A percentile compares a stretch with the other conserved stretches of the same genome.
phyloP scores from a whole-genome alignment of 805 yeast genomes.

The Barnettozyma salicaria region DNA sequence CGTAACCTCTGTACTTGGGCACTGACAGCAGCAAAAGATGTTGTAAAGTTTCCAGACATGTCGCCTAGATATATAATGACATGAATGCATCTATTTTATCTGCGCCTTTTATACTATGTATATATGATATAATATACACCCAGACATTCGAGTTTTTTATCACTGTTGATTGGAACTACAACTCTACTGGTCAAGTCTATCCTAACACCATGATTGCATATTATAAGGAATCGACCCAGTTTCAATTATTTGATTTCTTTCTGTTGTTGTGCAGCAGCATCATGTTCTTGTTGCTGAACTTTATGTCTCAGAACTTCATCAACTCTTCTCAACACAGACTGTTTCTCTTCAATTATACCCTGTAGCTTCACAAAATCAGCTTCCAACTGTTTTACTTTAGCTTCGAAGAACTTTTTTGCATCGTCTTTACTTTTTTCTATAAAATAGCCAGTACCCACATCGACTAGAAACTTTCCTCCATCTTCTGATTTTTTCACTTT shows the following conservation, averaged over 20 bases:
- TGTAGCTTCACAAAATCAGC: conserved; percentile 70
- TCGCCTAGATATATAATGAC: no score
- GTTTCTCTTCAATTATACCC: conserved; percentile 69
- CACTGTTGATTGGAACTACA: no score
- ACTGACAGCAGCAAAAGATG: conserved; percentile 5
- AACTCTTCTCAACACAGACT: conserved; percentile 54
- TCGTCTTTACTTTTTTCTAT: conserved; percentile 71
- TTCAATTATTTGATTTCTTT: no score
- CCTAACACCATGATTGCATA: no score
- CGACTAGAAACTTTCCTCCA: conserved; percentile 72
- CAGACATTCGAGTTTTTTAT: no score
- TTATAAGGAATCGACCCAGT: no score
- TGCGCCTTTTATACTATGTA: no score
- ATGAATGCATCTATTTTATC: no score
- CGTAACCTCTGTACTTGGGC: conserved; percentile 11
- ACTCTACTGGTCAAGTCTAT: no score
- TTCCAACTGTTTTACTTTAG: conserved; percentile 64
- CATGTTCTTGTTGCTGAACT: conserved; percentile 37
- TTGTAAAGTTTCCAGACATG: conserved; percentile 5
- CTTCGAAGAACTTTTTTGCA: conserved; percentile 64
- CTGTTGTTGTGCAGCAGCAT: neutral
- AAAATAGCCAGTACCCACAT: conserved; percentile 93
- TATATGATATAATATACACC: no score
- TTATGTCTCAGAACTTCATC: conserved; percentile 52
- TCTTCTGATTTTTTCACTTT: conserved; percentile 40